Conservation (phyloP, 2,329 filamentous ascomycete genomes). For the Sporothrix curviconia region DNA sequence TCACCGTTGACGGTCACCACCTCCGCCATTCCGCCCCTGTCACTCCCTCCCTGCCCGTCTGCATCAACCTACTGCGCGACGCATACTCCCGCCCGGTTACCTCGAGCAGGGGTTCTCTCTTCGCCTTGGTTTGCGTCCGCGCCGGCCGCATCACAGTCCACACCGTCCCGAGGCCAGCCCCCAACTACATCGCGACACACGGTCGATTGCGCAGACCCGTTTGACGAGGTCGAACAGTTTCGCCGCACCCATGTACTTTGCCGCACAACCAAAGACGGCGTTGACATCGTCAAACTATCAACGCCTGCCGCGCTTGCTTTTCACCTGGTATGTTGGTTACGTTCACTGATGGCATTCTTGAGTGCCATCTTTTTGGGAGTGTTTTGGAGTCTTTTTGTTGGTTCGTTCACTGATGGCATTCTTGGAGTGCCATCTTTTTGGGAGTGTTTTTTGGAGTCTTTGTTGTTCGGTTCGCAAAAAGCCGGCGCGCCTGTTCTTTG, state of each 20-base stretch:
- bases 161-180: slow-evolving; percentile 32
- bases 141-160: slow-evolving; percentile 25
- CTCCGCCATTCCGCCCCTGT: neutral
- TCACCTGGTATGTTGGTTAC: slow-evolving; percentile 52
- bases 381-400: too few species aligned
- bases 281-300: slow-evolving; percentile 84
- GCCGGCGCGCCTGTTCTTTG: too few species aligned
- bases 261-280: slow-evolving; percentile 63
- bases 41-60: slow-evolving; percentile 18
- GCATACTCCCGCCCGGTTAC: slow-evolving; percentile 26
- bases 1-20: neutral
- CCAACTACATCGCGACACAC: slow-evolving; percentile 60
- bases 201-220: slow-evolving; percentile 46
- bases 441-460: too few species aligned
- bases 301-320: slow-evolving; percentile 78
- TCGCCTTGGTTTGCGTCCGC: slow-evolving; percentile 23
- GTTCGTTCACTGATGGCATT: too few species aligned
- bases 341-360: too few species aligned
- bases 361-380: too few species aligned
- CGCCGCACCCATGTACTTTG: slow-evolving; percentile 49
- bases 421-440: too few species aligned
- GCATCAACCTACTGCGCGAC: slow-evolving; percentile 34
- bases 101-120: slow-evolving; percentile 17
- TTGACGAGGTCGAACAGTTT: slow-evolving; percentile 35
- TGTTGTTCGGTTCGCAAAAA: too few species aligned